A percentile compares a stretch with the other conserved stretches of the same genome.
Evolutionary conservation across 1,284 basidiomycete genomes (phyloP).

Genomic region (Cryptococcus depauperatus): DNA sequence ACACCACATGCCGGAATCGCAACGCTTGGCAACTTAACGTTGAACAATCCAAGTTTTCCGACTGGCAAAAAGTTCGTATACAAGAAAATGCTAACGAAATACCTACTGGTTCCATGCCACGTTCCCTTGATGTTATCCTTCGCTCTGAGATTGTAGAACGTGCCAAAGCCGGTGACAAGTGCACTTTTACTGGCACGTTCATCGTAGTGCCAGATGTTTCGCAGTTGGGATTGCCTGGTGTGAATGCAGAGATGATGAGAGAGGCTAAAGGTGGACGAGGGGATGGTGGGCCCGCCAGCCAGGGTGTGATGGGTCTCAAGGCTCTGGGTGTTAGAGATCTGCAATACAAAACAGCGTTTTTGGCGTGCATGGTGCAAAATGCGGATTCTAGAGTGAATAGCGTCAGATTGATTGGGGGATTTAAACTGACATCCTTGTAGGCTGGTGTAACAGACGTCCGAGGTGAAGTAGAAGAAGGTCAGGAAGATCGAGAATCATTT

Average conservation of each 20-base stretch:
- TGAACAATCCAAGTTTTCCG: conserved; percentile 92
- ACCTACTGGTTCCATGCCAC: conserved; percentile 97
- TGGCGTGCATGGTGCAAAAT: conserved; percentile 95
- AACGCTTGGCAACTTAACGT: conserved; percentile 88
- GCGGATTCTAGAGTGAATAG: conserved; percentile 70
- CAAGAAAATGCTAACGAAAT: conserved; percentile 99
- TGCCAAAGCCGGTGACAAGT: conserved; percentile 98
- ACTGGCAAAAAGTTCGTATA: conserved; percentile 99
- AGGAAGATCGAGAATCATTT: conserved; percentile 67
- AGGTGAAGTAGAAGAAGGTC: conserved; percentile 71
- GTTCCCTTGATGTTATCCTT: conserved; percentile 85
- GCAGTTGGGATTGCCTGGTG: conserved; percentile 89
- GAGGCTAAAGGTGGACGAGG: conserved; percentile 64
- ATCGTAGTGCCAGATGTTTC: conserved; percentile 98
- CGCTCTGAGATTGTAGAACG: conserved; percentile 92
- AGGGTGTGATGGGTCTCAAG: conserved; percentile 90
- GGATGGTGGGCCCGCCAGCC: conserved; percentile 64
- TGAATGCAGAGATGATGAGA: conserved; percentile 85
- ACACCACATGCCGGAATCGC: conserved; percentile 86
- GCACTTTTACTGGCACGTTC: conserved; percentile 94
- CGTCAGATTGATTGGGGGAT: conserved; percentile 7
- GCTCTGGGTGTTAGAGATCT: conserved; percentile 89
- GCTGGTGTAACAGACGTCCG: conserved; percentile 69
- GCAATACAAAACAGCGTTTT: conserved; percentile 96
- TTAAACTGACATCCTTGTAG: conserved; percentile 43